Evolutionary conservation across 305 asterid species (phyloP).

Genomic region (Solanum hybrid): DNA sequence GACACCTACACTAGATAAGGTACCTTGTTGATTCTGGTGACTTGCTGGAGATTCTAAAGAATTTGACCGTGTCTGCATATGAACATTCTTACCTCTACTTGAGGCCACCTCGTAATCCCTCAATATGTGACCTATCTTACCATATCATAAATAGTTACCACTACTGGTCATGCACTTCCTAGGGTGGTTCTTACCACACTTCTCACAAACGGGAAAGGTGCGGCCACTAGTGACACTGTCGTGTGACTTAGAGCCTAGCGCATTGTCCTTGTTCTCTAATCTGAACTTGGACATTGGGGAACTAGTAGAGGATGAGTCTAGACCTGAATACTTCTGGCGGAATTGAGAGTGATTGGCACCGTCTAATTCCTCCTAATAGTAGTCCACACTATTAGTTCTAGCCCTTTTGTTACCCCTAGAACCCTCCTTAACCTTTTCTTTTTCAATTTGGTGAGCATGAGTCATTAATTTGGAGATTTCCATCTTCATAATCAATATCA

Average conservation of each 20-base stretch:
- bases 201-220: not conserved
- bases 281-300: not conserved
- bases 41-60: not conserved
- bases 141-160: not conserved
- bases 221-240: not conserved
- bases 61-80: not conserved
- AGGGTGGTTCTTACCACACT: not conserved
- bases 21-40: not conserved
- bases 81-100: not conserved
- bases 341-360: not conserved
- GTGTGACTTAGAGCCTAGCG: not conserved
- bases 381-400: not conserved
- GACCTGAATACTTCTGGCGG: not conserved
- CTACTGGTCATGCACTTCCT: not conserved
- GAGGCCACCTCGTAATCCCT: not conserved
- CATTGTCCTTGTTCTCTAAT: not conserved
- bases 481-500: not conserved
- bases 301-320: not conserved
- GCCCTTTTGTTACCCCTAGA: not conserved
- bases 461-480: not conserved
- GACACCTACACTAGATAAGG: not conserved
- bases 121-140: not conserved
- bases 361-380: not conserved
- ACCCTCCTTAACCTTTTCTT: not conserved
- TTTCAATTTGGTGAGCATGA: not conserved